Evolutionary conservation across 83 land plant genomes (phyloP), one percentile per base, ranked within the genome.

Genomic region (Larix sibirica): DNA sequence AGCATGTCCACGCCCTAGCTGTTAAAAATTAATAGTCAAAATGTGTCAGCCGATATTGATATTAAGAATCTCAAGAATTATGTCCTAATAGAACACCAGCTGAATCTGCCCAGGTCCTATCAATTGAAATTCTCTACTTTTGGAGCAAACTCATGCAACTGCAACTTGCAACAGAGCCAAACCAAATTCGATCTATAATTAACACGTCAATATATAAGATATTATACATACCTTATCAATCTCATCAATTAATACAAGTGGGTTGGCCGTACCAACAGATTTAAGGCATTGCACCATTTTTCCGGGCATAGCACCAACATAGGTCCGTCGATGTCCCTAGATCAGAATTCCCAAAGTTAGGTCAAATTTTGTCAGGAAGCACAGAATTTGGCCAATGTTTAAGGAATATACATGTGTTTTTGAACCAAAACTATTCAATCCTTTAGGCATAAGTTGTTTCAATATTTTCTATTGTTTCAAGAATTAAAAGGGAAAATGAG

Each of bases 271-370:
- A 74, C 97, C 99, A 64, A 94, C 95, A 79, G 84, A 85, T 87
- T 97, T 97, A 7, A 97, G 87, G 86, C 99, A 97, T 81, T 97
- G 98, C 77, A 97, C 99, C 92, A 97, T 97, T 85, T 97, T 97
- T 79, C 99, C 99, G 63, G 99, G 99, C 99, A 97, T 97, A 2
- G 99, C 99, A 82, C 99, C 99, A 84, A 96, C 93, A 81, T 96
- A 97, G 28, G 99, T 97, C 58, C 99, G 86, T 21, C 99, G 95
- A 88, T 97, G 99, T 7, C 99, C 99, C 99, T 97, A 80, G 10
- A 80, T 64, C 63, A 59, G 56, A 73, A 42, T 21, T 31, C 42
- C 42, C 38, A 76, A 60, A 12, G 24, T 62, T 82, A 69, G 79
- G 28, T 5, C 42, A 8, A 17, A 20, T 23, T 73, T n/a, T 44